Evolutionary conservation across 2,329 filamentous ascomycete genomes (phyloP), one percentile per base, ranked within the genome.

Genomic region (Xylariaceae sp.): DNA sequence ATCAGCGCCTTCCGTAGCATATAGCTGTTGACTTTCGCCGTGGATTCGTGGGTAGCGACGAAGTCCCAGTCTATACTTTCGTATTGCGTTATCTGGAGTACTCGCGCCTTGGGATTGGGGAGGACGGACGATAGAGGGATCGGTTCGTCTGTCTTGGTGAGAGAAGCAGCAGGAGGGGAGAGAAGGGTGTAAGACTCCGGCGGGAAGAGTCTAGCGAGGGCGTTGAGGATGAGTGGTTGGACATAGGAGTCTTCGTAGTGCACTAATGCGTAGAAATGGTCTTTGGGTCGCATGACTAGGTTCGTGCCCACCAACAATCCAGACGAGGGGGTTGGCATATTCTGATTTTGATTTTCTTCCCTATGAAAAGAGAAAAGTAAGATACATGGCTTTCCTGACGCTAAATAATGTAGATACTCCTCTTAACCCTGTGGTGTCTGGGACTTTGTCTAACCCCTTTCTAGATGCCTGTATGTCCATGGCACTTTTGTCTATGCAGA

Each of bases 1-100:
- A 97, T 97, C 17, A 99, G 78, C 0, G 94, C 94, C 75, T 97
- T 97, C 64, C 94, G 88, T 68, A 97, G 95, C 66, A 97, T 82
- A 71, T 97, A 97, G 65, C 90, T 89, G 71, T 97, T 97, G 61
- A 89, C 79, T 1, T 96, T 76, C 11, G 80, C 83, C 0, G 82
- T 83, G 0, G 71, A 67, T 0, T 87, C 72, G 60, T 90, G 77
- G 1, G 75, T 69, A 51, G 88, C 76, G 16, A 88, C 80, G 63
- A 87, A 83, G 49, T 89, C 85, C 69, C 96, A 97, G 66, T 96
- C 89, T 53, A 97, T 82, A 40, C 82, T 77, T 70, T 99, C 94
- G 72, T 99, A 99, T 33, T 88, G 82, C 2, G 84, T 82, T 66
- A 96, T 92, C 69, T 97, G 89, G 2, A 99, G 76, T 4, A 90